phyloP scores from a whole-genome alignment of 1,139 yeast species.

The Sugiyamaella neomexicana region DNA sequence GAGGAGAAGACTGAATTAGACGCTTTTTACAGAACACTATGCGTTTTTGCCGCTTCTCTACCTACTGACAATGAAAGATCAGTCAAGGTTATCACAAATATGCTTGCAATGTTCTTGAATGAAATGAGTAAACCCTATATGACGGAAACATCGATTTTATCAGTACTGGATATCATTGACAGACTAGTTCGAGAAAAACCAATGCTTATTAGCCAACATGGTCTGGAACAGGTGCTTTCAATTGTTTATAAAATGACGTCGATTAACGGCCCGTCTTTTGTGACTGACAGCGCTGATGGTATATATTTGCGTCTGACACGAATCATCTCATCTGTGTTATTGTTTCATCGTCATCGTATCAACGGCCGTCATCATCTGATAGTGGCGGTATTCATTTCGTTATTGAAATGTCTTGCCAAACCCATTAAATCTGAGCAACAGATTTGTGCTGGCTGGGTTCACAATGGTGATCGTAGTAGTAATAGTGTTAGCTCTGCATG shows the following conservation, averaged over 20 bases:
- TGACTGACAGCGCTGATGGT: not conserved
- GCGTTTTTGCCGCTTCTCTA: constrained; percentile 1
- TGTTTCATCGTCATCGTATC: constrained; percentile 69
- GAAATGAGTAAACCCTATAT: not conserved
- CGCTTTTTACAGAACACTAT: not conserved
- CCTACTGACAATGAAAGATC: constrained; percentile 11
- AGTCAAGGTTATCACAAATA: not conserved
- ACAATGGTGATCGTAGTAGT: not conserved
- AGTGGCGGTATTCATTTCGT: constrained; percentile 48
- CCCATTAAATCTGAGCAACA: constrained; percentile 16
- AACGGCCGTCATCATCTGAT: constrained; percentile 72
- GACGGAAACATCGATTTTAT: constrained; percentile 6
- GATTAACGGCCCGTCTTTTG: constrained; percentile 23
- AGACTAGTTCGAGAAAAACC: constrained; percentile 49
- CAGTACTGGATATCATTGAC: constrained; percentile 38
- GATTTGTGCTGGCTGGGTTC: constrained; percentile 20
- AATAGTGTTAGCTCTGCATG: constrained; percentile 8
- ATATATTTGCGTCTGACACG: constrained; percentile 23
- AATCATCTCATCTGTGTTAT: constrained; percentile 44
- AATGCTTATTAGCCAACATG: constrained; percentile 69
- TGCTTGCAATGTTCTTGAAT: constrained; percentile 14
- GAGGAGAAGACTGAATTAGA: not conserved
- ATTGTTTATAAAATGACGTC: constrained; percentile 40
- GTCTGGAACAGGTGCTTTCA: constrained; percentile 55
- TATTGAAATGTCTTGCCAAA: constrained; percentile 40